phyloP scores from a whole-genome alignment of 495 filamentous ascomycete genomes.

The Podospora pseudopauciseta region DNA sequence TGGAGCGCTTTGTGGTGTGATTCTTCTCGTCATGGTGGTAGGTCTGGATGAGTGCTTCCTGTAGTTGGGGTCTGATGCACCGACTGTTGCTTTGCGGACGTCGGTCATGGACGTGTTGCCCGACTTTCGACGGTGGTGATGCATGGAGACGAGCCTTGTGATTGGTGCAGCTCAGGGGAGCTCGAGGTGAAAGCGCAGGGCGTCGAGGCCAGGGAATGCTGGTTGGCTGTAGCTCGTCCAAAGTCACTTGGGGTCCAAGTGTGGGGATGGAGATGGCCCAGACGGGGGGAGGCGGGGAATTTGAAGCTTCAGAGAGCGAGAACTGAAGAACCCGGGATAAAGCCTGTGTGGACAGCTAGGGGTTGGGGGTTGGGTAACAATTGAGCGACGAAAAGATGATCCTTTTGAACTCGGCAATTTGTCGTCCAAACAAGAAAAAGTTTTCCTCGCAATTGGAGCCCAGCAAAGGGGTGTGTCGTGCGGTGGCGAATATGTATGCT shows the following conservation, averaged over 20 bases:
- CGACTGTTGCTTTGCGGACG: slow-evolving; percentile 39
- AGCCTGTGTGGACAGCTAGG: neutral
- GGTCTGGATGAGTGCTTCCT: slow-evolving; percentile 38
- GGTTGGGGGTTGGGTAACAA: neutral
- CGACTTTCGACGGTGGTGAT: slow-evolving; percentile 49
- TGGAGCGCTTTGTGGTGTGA: slow-evolving; percentile 34
- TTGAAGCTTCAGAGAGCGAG: slow-evolving; percentile 3
- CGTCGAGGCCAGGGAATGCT: slow-evolving; percentile 9
- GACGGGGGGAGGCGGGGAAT: slow-evolving; percentile 4
- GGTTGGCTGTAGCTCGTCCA: slow-evolving; percentile 18
- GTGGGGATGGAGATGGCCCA: slow-evolving; percentile 7
- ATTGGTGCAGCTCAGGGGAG: slow-evolving; percentile 23
- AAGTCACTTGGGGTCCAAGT: slow-evolving; percentile 10
- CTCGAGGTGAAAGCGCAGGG: neutral
- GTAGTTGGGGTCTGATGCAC: slow-evolving; percentile 28
- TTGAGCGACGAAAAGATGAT: neutral
- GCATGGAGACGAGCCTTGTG: slow-evolving; percentile 35
- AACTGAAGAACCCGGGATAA: slow-evolving; percentile 10
- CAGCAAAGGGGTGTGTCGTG: slow-evolving; percentile 13
- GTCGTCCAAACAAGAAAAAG: slow-evolving; percentile 1
- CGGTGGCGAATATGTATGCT: slow-evolving; percentile 36
- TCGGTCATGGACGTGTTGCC: slow-evolving; percentile 49
- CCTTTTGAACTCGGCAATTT: neutral
- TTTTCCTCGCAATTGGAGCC: slow-evolving; percentile 7
- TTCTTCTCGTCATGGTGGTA: slow-evolving; percentile 37